Conservation (phyloP, 768 basidiomycete species). For the Vararia minispora region DNA sequence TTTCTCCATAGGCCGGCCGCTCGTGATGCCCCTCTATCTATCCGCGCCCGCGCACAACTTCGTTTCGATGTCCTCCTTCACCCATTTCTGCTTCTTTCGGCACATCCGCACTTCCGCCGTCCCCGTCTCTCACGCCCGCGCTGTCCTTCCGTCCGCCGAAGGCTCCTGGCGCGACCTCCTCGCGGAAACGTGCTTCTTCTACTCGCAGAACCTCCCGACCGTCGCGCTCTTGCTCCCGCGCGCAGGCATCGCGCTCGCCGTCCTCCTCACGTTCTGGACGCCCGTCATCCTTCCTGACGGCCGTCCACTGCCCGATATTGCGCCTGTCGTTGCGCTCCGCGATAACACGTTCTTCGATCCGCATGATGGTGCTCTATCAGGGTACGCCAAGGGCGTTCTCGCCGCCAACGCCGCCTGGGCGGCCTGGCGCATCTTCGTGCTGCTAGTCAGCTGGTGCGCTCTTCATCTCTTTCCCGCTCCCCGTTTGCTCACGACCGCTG, state of each 20-base stretch:
- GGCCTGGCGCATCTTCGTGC: constrained; percentile 59
- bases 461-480: neutral
- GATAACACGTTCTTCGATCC: constrained; percentile 68
- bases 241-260: constrained; percentile 60
- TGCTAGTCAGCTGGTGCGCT: constrained; percentile 56
- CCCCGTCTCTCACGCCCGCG: constrained; percentile 32
- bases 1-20: constrained; percentile 60
- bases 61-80: constrained; percentile 68
- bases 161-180: constrained; percentile 37
- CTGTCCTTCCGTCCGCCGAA: constrained; percentile 9
- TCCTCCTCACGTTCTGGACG: constrained; percentile 55
- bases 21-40: constrained; percentile 73
- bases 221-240: constrained; percentile 76
- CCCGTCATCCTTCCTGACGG: constrained; percentile 30
- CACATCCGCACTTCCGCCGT: constrained; percentile 69
- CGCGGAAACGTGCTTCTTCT: constrained; percentile 78
- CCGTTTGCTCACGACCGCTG: neutral
- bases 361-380: constrained; percentile 53
- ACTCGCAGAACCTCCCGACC: constrained; percentile 78
- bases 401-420: constrained; percentile 77
- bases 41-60: constrained; percentile 70
- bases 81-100: constrained; percentile 75
- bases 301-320: constrained; percentile 32
- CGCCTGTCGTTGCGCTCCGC: constrained; percentile 34
- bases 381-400: constrained; percentile 70